phyloP scores from a whole-genome alignment of 495 filamentous ascomycete species.

The Penicillium chermesinum region DNA sequence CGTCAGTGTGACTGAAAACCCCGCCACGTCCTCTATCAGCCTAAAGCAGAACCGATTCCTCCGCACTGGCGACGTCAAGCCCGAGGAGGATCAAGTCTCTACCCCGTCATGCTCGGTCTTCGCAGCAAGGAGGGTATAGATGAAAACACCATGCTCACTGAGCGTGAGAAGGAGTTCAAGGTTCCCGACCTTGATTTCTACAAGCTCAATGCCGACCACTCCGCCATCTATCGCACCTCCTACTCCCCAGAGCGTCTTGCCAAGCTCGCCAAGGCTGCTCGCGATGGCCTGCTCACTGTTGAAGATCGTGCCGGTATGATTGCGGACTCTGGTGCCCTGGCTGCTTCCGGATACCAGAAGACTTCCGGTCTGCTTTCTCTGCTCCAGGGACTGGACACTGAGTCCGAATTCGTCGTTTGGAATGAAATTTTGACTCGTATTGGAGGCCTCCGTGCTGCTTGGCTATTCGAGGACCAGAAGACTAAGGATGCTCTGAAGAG shows the following conservation, averaged over 20 bases:
- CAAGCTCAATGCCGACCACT: conserved; percentile 66
- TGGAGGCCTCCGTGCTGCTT: conserved; percentile 68
- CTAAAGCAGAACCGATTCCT: conserved; percentile 66
- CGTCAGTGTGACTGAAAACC: conserved; percentile 54
- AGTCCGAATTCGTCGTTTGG: conserved; percentile 92
- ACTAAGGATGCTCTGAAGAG: conserved; percentile 69
- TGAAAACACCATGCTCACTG: conserved; percentile 57
- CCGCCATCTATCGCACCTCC: conserved; percentile 59
- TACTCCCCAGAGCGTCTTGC: conserved; percentile 56
- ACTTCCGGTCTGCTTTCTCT: conserved; percentile 85
- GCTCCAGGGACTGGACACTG: conserved; percentile 74
- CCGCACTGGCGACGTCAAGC: conserved; percentile 59
- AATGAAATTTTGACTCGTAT: conserved; percentile 79
- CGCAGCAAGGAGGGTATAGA: conserved; percentile 55
- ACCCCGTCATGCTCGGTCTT: conserved; percentile 56
- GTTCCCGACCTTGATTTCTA: conserved; percentile 58
- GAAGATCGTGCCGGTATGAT: conserved; percentile 95
- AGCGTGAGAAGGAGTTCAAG: conserved; percentile 70
- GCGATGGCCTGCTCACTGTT: conserved; percentile 76
- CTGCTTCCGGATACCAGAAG: conserved; percentile 85
- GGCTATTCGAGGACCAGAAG: conserved; percentile 78
- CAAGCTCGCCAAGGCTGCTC: conserved; percentile 72
- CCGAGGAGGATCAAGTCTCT: conserved; percentile 70
- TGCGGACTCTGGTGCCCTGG: conserved; percentile 87
- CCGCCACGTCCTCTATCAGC: conserved; percentile 39